phyloP scores from a whole-genome alignment of 2,329 filamentous ascomycete genomes.

The Penicillium sp. region DNA sequence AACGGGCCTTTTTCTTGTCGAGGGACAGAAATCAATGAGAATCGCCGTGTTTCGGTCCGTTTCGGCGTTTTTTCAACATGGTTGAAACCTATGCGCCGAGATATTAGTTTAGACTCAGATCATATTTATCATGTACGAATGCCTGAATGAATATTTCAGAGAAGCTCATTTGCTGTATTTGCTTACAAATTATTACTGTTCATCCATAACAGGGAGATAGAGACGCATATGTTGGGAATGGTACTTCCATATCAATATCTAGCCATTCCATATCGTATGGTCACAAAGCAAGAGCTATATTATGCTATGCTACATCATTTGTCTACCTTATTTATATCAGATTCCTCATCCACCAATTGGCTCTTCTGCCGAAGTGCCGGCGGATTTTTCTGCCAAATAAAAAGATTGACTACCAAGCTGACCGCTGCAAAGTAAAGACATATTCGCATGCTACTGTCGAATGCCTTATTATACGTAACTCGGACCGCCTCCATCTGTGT shows the following conservation, averaged over 20 bases:
- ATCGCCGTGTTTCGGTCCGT: not conserved
- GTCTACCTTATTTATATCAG: not conserved
- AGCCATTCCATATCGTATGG: not conserved
- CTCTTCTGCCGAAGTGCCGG: not conserved
- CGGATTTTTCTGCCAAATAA: slow-evolving; percentile 1
- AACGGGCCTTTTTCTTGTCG: not conserved
- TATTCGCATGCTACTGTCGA: not conserved
- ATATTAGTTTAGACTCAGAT: not conserved
- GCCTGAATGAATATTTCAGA: no score
- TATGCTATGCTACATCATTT: not conserved
- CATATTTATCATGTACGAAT: no score
- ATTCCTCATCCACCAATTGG: not conserved
- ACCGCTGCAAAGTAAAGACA: slow-evolving; percentile 2
- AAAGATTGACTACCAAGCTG: not conserved
- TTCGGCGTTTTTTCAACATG: not conserved
- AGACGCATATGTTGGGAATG: not conserved
- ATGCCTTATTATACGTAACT: not conserved
- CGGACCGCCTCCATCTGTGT: not conserved
- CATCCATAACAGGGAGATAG: not conserved
- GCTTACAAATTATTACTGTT: no score
- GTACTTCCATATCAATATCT: not conserved
- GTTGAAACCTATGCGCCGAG: not conserved
- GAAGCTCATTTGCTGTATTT: no score
- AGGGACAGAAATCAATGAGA: no score
- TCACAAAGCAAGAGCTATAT: not conserved